Evolutionary conservation across 805 yeast genomes (phyloP).

Genomic region (Pichia californica): DNA sequence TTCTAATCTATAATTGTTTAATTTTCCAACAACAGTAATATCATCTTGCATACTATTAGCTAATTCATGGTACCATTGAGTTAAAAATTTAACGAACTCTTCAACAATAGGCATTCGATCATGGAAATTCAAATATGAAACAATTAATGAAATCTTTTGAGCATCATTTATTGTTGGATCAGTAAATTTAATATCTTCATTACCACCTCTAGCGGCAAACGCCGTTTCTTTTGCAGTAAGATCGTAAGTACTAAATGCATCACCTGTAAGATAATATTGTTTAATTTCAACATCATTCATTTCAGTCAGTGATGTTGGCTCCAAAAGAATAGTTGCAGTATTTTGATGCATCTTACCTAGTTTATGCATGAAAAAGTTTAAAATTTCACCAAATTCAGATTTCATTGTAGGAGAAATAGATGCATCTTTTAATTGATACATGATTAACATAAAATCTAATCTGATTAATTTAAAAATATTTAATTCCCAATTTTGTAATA

Average conservation of each 20-base stretch:
- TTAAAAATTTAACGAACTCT: constrained; percentile 31
- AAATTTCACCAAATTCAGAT: constrained; percentile 57
- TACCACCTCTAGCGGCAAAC: constrained; percentile 15
- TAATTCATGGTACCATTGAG: constrained; percentile 14
- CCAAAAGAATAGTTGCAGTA: constrained; percentile 52
- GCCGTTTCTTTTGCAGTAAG: constrained; percentile 31
- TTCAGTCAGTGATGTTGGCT: constrained; percentile 53
- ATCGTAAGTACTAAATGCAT: constrained; percentile 17
- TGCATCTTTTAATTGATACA: constrained; percentile 48
- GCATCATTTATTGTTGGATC: constrained; percentile 17
- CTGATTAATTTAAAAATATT: constrained; percentile 51
- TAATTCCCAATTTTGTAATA: constrained; percentile 57
- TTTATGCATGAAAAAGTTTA: constrained; percentile 58
- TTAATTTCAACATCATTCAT: constrained; percentile 40
- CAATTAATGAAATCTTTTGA: constrained; percentile 21
- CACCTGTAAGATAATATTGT: constrained; percentile 58
- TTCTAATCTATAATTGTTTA: constrained; percentile 5
- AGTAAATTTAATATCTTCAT: constrained; percentile 15
- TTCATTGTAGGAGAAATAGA: constrained; percentile 44
- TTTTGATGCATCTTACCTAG: constrained; percentile 40
- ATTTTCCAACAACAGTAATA: constrained; percentile 1
- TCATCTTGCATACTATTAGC: not conserved
- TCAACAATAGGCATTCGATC: constrained; percentile 40
- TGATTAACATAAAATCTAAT: constrained; percentile 61
- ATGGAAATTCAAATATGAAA: constrained; percentile 29